Percentiles rank a stretch among this genome's conserved stretches.
These are phyloP conservation scores for Prunus fruticosa DNA, from an alignment of 306 rosid genomes.

Conservation along the genomic window DNA sequence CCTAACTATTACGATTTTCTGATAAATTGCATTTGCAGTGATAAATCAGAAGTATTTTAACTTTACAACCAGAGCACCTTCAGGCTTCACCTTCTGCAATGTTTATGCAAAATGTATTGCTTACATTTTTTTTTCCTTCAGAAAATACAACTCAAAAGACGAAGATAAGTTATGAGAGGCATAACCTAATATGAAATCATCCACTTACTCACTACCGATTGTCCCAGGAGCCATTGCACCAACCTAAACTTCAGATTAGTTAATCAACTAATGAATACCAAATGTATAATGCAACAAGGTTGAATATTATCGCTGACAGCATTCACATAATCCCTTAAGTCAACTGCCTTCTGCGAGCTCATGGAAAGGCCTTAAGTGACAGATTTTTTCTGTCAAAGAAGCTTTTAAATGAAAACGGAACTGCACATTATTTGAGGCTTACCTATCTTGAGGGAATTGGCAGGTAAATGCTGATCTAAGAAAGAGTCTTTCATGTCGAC, in stretches of 20 bases:
- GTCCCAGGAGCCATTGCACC: background rate
- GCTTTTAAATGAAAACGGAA: background rate
- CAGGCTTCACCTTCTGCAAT: too few species aligned
- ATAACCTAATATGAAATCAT: background rate
- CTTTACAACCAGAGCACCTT: too few species aligned
- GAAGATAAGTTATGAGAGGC: background rate
- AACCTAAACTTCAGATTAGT: background rate
- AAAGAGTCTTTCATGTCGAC: conserved; percentile 8
- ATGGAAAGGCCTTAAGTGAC: conserved; percentile 5
- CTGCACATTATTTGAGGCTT: background rate
- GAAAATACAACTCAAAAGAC: too few species aligned
- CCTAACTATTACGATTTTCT: too few species aligned
- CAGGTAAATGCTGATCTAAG: conserved; percentile 9
- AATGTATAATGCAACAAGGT: background rate
- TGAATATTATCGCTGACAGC: background rate
- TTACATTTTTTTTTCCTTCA: too few species aligned
- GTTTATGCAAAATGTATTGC: too few species aligned
- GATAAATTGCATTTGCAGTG: too few species aligned
- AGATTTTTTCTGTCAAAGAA: background rate
- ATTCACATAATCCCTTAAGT: background rate
- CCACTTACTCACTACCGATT: background rate
- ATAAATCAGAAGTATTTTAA: too few species aligned
- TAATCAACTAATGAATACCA: background rate
- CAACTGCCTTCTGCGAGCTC: conserved; percentile 2
- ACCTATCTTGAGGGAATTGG: conserved; percentile 14